Evolutionary conservation across 768 basidiomycete genomes (phyloP).

Genomic region (Leccinum olivaceopallidum): DNA sequence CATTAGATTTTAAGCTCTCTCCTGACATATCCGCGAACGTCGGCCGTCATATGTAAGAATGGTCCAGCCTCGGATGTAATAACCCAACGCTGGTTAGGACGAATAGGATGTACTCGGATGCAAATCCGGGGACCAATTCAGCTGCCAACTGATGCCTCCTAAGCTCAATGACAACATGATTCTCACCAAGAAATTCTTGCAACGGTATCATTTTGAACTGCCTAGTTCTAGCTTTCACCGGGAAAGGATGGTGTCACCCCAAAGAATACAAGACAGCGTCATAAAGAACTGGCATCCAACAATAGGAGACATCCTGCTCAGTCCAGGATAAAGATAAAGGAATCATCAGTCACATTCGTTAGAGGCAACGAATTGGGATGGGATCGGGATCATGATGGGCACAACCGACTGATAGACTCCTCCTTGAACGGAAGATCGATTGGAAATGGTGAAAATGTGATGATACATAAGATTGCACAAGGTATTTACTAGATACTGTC

Average conservation of each 20-base stretch:
- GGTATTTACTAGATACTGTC: background rate
- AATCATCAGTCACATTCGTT: constrained; percentile 23
- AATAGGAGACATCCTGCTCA: constrained; percentile 49
- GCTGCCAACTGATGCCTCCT: constrained; percentile 17
- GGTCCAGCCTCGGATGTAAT: background rate
- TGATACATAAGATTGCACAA: no score
- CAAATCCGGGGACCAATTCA: background rate
- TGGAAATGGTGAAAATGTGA: constrained; percentile 16
- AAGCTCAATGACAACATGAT: no score
- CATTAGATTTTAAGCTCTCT: background rate
- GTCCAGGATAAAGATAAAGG: constrained; percentile 61
- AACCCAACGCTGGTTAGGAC: background rate
- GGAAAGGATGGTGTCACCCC: constrained; percentile 33
- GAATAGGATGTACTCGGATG: no score
- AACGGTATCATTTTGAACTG: no score
- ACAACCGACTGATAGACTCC: constrained; percentile 11
- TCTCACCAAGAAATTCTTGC: no score
- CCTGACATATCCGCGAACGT: background rate
- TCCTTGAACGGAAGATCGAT: constrained; percentile 50
- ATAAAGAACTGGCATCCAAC: constrained; percentile 28
- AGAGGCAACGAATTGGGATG: constrained; percentile 26
- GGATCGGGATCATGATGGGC: constrained; percentile 7
- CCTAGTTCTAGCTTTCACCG: background rate
- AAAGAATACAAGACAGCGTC: no score
- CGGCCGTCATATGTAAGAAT: no score